Evolutionary conservation across 768 basidiomycete species (phyloP).

Genomic region (Chlorophyllum brunneum): DNA sequence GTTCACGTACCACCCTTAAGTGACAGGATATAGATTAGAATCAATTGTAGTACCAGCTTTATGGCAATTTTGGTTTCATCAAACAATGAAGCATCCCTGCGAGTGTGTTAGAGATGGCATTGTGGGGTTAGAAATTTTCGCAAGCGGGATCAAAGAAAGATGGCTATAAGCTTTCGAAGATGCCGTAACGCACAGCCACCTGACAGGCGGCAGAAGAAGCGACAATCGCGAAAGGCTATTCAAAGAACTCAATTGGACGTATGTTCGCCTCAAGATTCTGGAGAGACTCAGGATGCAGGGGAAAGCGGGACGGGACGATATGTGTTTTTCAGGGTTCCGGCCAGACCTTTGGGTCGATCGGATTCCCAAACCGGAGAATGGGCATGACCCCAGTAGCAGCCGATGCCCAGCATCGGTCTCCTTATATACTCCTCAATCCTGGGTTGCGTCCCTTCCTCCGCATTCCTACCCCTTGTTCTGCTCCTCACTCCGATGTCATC

Average conservation of each 20-base stretch:
- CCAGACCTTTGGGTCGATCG: slow-evolving; percentile 20
- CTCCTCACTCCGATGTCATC: slow-evolving; percentile 61
- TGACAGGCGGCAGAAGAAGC: slow-evolving; percentile 1
- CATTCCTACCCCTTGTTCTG: slow-evolving; percentile 20
- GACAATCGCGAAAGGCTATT: slow-evolving; percentile 2
- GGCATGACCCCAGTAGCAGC: slow-evolving; percentile 27
- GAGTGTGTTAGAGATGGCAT: not conserved
- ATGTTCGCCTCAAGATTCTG: not conserved
- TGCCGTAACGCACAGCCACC: slow-evolving; percentile 13
- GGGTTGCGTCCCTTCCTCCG: slow-evolving; percentile 20
- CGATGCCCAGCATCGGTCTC: slow-evolving; percentile 28
- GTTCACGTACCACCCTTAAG: not conserved
- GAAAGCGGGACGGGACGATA: not conserved
- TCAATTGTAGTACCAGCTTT: not conserved
- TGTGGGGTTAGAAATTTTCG: not conserved
- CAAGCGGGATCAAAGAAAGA: not conserved
- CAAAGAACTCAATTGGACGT: slow-evolving; percentile 2
- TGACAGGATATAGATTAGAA: slow-evolving; percentile 4
- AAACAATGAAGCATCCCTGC: not conserved
- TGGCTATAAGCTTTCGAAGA: slow-evolving; percentile 1
- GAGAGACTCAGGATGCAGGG: not conserved
- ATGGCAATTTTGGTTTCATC: not conserved
- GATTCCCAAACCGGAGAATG: slow-evolving; percentile 19
- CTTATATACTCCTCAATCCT: slow-evolving; percentile 36
- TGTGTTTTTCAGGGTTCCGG: slow-evolving; percentile 9